These are phyloP conservation scores for Polygonum aviculare DNA, from an alignment of 148 eudicot species.

Conservation along the genomic window DNA sequence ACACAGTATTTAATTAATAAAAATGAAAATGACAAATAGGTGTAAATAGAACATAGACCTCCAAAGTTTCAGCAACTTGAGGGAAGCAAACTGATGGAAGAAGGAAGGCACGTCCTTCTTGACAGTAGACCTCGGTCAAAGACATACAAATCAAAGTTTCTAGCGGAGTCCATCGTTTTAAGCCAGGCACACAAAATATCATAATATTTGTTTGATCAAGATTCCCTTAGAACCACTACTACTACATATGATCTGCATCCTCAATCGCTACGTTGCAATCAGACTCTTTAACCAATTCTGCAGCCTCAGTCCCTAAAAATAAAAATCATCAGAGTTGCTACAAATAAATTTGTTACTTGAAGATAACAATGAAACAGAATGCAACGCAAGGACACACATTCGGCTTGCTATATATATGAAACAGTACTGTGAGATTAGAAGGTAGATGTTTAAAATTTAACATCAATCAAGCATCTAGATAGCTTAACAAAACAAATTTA, in stretches of 20 bases:
- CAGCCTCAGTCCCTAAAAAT: neutral
- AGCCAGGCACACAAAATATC: conserved; percentile 7
- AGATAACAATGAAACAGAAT: neutral
- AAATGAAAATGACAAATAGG: conserved; percentile 5
- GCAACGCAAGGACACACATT: neutral
- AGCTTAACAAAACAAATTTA: neutral
- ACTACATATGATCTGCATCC: neutral
- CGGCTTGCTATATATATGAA: neutral
- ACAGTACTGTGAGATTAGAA: neutral
- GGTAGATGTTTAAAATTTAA: neutral
- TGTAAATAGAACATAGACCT: conserved; percentile 28
- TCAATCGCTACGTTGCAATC: neutral
- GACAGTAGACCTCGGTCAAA: conserved; percentile 10
- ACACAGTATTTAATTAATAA: neutral
- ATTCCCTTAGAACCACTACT: neutral
- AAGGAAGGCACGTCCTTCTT: conserved; percentile 14
- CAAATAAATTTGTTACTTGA: neutral
- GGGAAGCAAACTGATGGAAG: conserved; percentile 18
- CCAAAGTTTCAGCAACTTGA: conserved; percentile 20
- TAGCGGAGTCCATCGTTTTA: conserved; percentile 18
- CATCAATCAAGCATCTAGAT: neutral
- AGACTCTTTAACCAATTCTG: neutral
- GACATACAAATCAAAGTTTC: conserved; percentile 22
- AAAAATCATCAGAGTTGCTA: neutral
- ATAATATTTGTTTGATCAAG: neutral